Conservation (phyloP, 1,284 basidiomycete species). For the Dichomitus squalens region DNA sequence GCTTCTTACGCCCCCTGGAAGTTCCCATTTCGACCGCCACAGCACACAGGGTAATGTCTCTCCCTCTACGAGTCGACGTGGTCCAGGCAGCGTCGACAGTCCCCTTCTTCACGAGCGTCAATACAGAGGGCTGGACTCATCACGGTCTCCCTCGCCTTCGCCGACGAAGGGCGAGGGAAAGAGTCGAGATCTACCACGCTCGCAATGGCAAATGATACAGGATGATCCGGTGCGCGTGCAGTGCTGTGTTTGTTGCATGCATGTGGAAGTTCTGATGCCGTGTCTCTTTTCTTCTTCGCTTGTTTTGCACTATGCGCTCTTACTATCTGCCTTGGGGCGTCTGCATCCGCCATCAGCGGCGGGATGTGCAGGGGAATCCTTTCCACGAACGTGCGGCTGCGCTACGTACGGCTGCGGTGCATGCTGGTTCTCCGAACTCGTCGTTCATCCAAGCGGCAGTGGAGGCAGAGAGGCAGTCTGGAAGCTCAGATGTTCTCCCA, state of each 20-base stretch:
- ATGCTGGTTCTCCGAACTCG: conserved; percentile 3
- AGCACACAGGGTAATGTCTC: background rate
- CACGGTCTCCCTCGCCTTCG: conserved; percentile 11
- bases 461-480: conserved; percentile 4
- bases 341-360: background rate
- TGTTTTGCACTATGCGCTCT: background rate
- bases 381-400: conserved; percentile 18
- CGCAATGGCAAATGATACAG: conserved; percentile 21
- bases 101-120: conserved; percentile 4
- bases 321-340: background rate
- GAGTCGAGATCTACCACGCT: conserved; percentile 6
- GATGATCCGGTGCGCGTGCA: conserved; percentile 25
- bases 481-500: conserved; percentile 1
- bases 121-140: background rate
- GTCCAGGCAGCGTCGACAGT: conserved; percentile 1
- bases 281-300: conserved; percentile 11
- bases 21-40: conserved; percentile 13
- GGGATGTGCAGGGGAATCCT: conserved; percentile 23
- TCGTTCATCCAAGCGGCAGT: conserved; percentile 3
- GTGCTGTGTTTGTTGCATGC: background rate
- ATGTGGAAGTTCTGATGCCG: conserved; percentile 12
- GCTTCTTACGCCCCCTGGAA: conserved; percentile 27
- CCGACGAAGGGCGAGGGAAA: conserved; percentile 18
- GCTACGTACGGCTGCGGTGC: conserved; percentile 4
- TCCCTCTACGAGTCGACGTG: conserved; percentile 2